Base-by-base conservation (phyloP, 1,284 basidiomycete genomes). In the Volvariella surrecta region DNA sequence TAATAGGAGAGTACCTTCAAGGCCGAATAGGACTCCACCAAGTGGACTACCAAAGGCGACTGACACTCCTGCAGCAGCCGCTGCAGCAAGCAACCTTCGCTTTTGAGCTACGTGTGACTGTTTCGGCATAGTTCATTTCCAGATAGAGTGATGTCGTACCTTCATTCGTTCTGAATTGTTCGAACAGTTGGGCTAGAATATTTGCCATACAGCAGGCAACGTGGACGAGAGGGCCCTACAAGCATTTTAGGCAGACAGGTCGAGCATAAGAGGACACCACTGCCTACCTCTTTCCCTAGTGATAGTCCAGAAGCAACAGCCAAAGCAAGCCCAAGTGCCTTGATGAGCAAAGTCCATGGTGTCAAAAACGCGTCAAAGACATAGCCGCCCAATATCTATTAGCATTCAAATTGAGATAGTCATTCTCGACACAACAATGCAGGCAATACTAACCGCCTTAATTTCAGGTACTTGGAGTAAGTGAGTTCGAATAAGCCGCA, bases 241-340 rank as follows among this genome's bases (percentile, higher is more conserved):
- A 13, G 24, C 34, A 13, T 8, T 40, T 19, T 34, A 18, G 16
- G 17, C 18, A 32, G 10, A 40, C n/a, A n/a, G n/a, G n/a, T n/a
- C n/a, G n/a, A n/a, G n/a, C n/a, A n/a, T n/a, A n/a, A n/a, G n/a
- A n/a, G n/a, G 13, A 28, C 13, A 20, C 35, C 21, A 2, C 17
- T 9, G 37, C 55, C 34, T 40, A 71, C 79, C 63, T 84, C 81
- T 61, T 89, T 88, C 8, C 85, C 85, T 16, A 89, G 62, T 2
- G 82, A 85, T 11, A 89, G 64, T 0, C 85, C 85, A 8, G 82
- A 86, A 0, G 82, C 82, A n/a, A 88, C 84, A 1, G 83, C 71
- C 7, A 91, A 70, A 4, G 84, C 82, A 22, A 90, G 68, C 4
- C 86, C 87, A 37, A 89, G 60, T 0, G 80, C 76, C 58, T 90